phyloP scores from a whole-genome alignment of 371 early-diverging fungal genomes.

The Dichotomocladium elegans region DNA sequence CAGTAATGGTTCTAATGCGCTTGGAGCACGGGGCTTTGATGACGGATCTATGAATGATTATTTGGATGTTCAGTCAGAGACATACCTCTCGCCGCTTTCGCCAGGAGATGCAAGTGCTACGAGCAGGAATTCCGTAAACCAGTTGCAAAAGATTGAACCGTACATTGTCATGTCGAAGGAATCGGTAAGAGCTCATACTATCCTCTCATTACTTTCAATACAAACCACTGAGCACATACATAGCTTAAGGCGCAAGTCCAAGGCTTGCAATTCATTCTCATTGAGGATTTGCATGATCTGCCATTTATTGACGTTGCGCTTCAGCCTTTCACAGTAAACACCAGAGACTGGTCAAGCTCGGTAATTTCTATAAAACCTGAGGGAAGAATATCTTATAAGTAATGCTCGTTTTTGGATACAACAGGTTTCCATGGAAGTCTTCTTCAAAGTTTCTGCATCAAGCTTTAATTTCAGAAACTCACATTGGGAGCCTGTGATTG shows the following conservation, averaged over 20 bases:
- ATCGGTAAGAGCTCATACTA: constrained; percentile 22
- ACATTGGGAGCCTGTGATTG: constrained; percentile 90
- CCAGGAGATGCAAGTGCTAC: too few relatives aligned
- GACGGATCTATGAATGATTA: neutral
- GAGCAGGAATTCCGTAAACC: too few relatives aligned
- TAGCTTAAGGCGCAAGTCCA: constrained; percentile 47
- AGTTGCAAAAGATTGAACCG: constrained; percentile 24
- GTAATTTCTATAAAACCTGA: constrained; percentile 11
- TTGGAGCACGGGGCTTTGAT: constrained; percentile 6
- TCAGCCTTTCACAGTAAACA: constrained; percentile 59
- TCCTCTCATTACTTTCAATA: neutral
- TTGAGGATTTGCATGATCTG: constrained; percentile 76
- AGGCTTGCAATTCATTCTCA: constrained; percentile 68
- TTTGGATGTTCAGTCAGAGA: too few relatives aligned
- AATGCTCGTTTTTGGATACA: neutral
- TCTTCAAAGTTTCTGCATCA: constrained; percentile 71
- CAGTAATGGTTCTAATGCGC: neutral
- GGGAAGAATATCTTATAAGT: neutral
- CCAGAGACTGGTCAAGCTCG: constrained; percentile 70
- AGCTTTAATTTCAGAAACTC: constrained; percentile 87
- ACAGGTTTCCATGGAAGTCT: constrained; percentile 67
- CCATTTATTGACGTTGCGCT: constrained; percentile 75
- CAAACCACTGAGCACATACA: neutral
- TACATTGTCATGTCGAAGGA: constrained; percentile 47
- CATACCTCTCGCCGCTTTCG: too few relatives aligned